A percentile compares a stretch with the other conserved stretches of the same genome.
Evolutionary conservation across 306 rosid species (phyloP).

Genomic region (Herpetospermum pedunculosum): DNA sequence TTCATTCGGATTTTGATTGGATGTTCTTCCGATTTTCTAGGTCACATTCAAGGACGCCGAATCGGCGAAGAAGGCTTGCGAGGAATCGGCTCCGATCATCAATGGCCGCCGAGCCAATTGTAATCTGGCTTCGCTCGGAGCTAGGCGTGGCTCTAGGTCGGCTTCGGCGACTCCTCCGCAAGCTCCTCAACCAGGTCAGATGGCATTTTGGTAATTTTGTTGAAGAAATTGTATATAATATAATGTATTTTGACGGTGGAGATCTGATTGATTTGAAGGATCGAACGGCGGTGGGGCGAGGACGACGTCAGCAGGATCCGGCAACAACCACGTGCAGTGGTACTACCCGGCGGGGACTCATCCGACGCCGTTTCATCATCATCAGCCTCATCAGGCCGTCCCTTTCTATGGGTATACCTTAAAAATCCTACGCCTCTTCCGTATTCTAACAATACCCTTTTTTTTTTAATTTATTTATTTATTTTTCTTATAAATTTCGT

Average conservation of each 20-base stretch:
- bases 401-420: slow-evolving; percentile 56
- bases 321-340: slow-evolving; percentile 58
- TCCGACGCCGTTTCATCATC: slow-evolving; percentile 31
- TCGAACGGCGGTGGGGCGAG: slow-evolving; percentile 45
- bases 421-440: background rate
- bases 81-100: slow-evolving; percentile 55
- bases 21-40: slow-evolving; percentile 2
- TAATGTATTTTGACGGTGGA: background rate
- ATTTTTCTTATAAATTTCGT: background rate
- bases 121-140: slow-evolving; percentile 70
- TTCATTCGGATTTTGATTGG: no score
- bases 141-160: slow-evolving; percentile 44
- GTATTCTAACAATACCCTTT: background rate
- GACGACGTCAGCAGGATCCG: slow-evolving; percentile 17
- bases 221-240: background rate
- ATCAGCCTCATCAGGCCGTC: slow-evolving; percentile 42
- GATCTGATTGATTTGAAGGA: slow-evolving; percentile 22
- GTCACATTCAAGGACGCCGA: slow-evolving; percentile 76
- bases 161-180: slow-evolving; percentile 33
- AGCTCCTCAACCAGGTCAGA: slow-evolving; percentile 13
- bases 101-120: slow-evolving; percentile 82
- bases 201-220: slow-evolving; percentile 16
- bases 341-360: slow-evolving; percentile 58
- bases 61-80: slow-evolving; percentile 84
- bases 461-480: background rate